A percentile compares a stretch with the other conserved stretches of the same genome.
These are phyloP conservation scores for Nicotiana undulata DNA, from an alignment of 257 asterid genomes.

Conservation along the genomic window DNA sequence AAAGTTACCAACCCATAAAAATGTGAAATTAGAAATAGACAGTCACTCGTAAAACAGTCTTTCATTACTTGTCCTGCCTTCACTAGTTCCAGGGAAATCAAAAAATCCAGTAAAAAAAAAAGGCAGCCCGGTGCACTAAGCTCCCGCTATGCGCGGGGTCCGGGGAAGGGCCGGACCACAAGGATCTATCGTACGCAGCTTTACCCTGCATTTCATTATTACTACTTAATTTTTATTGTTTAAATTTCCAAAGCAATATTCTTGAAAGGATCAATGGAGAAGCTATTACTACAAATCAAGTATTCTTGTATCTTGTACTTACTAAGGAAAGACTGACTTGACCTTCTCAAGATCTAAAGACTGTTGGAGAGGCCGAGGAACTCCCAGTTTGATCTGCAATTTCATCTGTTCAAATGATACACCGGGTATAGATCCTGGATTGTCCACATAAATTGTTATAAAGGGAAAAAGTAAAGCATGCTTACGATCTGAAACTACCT, in stretches of 20 bases:
- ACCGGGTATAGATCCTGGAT: constrained; percentile 80
- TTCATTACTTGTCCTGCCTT: neutral
- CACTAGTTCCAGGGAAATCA: neutral
- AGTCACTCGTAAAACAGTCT: neutral
- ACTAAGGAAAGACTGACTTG: constrained; percentile 96
- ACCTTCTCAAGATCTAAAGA: constrained; percentile 70
- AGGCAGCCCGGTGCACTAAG: no score
- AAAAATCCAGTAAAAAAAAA: no score
- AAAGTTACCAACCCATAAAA: neutral
- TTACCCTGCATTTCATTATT: no score
- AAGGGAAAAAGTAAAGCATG: no score
- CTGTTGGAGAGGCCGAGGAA: constrained; percentile 69
- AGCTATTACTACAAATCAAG: neutral
- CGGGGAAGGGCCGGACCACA: no score
- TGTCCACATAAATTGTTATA: neutral
- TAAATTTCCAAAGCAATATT: no score
- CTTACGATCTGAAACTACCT: no score
- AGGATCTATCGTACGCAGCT: no score
- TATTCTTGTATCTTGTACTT: constrained; percentile 26
- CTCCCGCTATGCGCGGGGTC: no score
- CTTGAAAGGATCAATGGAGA: neutral
- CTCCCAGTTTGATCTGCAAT: constrained; percentile 86
- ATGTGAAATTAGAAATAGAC: neutral
- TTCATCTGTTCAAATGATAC: constrained; percentile 89
- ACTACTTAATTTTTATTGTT: no score